Evolutionary conservation across 140 eudicot genomes (phyloP).

Genomic region (Stevia rebaudiana): DNA sequence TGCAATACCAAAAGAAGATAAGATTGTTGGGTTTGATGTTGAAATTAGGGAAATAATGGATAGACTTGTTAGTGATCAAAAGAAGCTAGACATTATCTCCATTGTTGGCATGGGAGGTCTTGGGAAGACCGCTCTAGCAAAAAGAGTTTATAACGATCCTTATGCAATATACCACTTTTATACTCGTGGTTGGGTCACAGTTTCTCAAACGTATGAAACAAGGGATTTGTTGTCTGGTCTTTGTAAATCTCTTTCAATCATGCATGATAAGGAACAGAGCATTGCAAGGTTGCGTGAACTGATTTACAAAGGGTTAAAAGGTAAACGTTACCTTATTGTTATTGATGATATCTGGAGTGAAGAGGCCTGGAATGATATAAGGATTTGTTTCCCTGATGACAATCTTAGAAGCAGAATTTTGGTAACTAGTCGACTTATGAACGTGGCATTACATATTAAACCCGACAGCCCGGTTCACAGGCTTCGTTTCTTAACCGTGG

Average conservation of each 20-base stretch:
- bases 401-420: conserved; percentile 35
- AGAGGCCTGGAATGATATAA: conserved; percentile 28
- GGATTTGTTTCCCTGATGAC: conserved; percentile 20
- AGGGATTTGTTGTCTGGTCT: conserved; percentile 19
- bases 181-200: conserved; percentile 28
- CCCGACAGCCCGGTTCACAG: conserved; percentile 8
- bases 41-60: conserved; percentile 13
- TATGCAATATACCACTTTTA: conserved; percentile 20
- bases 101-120: conserved; percentile 32
- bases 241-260: conserved; percentile 9
- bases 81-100: conserved; percentile 22
- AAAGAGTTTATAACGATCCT: conserved; percentile 25
- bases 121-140: conserved; percentile 37
- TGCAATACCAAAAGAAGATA: conserved; percentile 14
- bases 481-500: conserved; percentile 20
- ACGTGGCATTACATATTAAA: conserved; percentile 14
- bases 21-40: conserved; percentile 22
- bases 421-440: conserved; percentile 28
- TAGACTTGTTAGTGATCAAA: conserved; percentile 13
- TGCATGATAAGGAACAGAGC: background rate
- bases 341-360: conserved; percentile 42
- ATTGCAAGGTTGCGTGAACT: conserved; percentile 22
- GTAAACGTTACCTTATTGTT: conserved; percentile 30
- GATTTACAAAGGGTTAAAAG: conserved; percentile 17
- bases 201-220: conserved; percentile 34